Percentiles rank a stretch among this genome's conserved stretches.
Conservation (phyloP, 805 yeast species). For the Yarrowia alimentaria region DNA sequence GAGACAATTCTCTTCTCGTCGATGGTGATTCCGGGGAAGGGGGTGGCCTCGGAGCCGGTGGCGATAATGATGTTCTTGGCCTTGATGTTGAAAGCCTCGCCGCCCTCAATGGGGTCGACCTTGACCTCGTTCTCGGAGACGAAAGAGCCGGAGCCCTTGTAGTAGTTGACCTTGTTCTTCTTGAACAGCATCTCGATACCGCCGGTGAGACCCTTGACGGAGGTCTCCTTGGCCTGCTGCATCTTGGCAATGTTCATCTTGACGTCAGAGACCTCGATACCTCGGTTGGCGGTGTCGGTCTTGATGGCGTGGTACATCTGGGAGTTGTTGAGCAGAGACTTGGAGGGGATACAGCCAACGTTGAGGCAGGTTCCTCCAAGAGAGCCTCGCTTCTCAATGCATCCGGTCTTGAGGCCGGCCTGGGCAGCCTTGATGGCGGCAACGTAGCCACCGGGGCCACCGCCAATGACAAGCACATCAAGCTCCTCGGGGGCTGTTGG, state of each 20-base stretch:
- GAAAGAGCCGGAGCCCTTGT: slow-evolving; percentile 90
- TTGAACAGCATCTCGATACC: slow-evolving; percentile 95
- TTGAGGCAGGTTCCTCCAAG: slow-evolving; percentile 98
- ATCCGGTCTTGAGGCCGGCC: slow-evolving; percentile 89
- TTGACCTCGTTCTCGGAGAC: slow-evolving; percentile 72
- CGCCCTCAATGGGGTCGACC: slow-evolving; percentile 85
- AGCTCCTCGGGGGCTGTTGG: slow-evolving; percentile 50
- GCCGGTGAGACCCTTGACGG: slow-evolving; percentile 84
- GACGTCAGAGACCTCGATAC: slow-evolving; percentile 80
- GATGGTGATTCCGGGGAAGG: slow-evolving; percentile 95
- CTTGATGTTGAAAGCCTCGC: slow-evolving; percentile 65
- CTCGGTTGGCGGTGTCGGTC: slow-evolving; percentile 81
- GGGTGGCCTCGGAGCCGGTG: slow-evolving; percentile 97
- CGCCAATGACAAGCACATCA: slow-evolving; percentile 94
- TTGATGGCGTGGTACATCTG: slow-evolving; percentile 85
- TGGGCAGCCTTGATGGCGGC: slow-evolving; percentile 99
- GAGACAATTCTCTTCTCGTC: slow-evolving; percentile 97
- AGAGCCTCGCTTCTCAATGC: slow-evolving; percentile 93
- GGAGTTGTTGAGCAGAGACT: slow-evolving; percentile 91
- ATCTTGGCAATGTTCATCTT: slow-evolving; percentile 70
- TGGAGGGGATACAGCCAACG: slow-evolving; percentile 99
- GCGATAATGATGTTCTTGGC: slow-evolving; percentile 93
- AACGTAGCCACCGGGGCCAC: slow-evolving; percentile 99
- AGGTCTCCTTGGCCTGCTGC: slow-evolving; percentile 88
- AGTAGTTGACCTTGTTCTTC: slow-evolving; percentile 91